phyloP scores from a whole-genome alignment of 2,329 filamentous ascomycete species.

The Sordariomycetes sp. region DNA sequence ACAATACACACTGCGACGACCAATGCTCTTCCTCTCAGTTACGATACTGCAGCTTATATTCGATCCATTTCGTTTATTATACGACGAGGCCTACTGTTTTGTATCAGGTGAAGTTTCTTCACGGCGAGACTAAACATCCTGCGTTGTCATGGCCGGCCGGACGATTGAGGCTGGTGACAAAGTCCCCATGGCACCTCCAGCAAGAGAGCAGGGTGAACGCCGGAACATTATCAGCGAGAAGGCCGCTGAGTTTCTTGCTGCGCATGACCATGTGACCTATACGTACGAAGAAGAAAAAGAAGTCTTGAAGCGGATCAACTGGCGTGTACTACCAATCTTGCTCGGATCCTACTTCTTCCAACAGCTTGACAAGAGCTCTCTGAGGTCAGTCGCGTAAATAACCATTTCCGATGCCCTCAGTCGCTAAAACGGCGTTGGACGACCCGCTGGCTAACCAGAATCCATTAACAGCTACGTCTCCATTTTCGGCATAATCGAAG shows the following conservation, averaged over 20 bases:
- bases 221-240: constrained; percentile 17
- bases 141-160: not conserved
- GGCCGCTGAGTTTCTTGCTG: constrained; percentile 29
- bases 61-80: too few species aligned
- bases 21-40: too few species aligned
- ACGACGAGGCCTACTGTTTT: too few species aligned
- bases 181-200: not conserved
- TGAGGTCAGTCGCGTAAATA: constrained; percentile 11
- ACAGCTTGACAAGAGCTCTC: constrained; percentile 35
- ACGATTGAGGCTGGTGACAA: not conserved
- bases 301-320: constrained; percentile 32
- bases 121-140: not conserved
- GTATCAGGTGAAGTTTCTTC: too few species aligned
- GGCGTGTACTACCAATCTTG: constrained; percentile 33
- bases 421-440: too few species aligned
- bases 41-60: too few species aligned
- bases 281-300: constrained; percentile 34
- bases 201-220: not conserved
- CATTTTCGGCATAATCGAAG: constrained; percentile 47
- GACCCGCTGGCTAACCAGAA: too few species aligned
- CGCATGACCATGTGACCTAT: constrained; percentile 24
- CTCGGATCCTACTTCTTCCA: constrained; percentile 45
- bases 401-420: too few species aligned
- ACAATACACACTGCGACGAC: too few species aligned
- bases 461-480: constrained; percentile 42